Conservation (phyloP, 495 filamentous ascomycete species). For the Neurospora sublineolata region DNA sequence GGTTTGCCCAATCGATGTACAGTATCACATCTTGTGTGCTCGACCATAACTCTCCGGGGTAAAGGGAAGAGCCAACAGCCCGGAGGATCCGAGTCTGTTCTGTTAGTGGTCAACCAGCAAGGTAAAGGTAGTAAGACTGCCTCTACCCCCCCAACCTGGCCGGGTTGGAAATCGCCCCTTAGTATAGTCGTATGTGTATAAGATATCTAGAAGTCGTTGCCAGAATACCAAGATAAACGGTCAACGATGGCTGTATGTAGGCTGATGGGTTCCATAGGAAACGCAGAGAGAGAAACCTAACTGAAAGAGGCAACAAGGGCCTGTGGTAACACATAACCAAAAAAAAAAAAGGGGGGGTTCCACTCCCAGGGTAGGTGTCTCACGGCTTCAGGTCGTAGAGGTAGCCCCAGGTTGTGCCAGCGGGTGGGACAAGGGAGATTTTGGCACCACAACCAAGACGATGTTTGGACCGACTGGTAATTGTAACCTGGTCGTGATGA, state of each 20-base stretch:
- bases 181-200: not conserved
- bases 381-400: not conserved
- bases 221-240: not conserved
- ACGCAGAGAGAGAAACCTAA: not conserved
- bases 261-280: not conserved
- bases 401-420: not conserved
- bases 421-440: not conserved
- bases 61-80: not conserved
- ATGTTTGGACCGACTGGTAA: not conserved
- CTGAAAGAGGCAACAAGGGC: not conserved
- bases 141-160: not conserved
- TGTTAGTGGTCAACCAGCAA: not conserved
- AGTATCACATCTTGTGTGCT: not conserved
- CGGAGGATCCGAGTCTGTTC: not conserved
- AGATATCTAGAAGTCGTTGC: not conserved
- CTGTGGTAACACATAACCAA: not conserved
- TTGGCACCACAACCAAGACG: not conserved
- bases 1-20: not conserved
- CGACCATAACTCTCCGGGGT: not conserved
- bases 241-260: not conserved
- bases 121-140: not conserved
- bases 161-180: not conserved
- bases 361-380: not conserved
- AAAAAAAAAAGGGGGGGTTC: no score
- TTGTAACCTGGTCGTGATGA: not conserved